phyloP scores from a whole-genome alignment of 352 stramenopile species.

The Globisporangium recalcitrans region DNA sequence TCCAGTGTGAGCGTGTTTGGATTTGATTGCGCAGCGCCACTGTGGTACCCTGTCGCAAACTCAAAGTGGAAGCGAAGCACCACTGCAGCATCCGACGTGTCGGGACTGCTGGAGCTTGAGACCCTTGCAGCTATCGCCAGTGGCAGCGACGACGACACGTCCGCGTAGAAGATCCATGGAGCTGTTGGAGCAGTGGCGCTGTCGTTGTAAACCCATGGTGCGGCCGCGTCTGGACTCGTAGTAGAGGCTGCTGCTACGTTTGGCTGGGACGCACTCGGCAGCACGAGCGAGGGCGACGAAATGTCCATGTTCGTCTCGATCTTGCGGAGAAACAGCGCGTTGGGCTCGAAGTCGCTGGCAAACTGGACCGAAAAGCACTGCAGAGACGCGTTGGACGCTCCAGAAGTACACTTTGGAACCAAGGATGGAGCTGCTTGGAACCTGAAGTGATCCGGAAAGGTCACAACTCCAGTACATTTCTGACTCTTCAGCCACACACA shows the following conservation, averaged over 20 bases:
- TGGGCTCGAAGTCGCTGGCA: neutral
- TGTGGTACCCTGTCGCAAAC: neutral
- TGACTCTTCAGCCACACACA: no score
- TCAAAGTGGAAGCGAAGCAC: constrained; percentile 11
- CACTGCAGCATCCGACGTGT: neutral
- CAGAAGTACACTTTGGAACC: neutral
- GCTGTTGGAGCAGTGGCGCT: neutral
- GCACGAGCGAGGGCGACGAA: constrained; percentile 1
- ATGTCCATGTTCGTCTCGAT: constrained; percentile 4
- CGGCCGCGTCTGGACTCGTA: neutral
- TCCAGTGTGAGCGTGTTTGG: neutral
- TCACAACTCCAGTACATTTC: no score
- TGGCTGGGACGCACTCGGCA: neutral
- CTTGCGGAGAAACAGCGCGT: constrained; percentile 7
- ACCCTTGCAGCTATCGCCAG: no score
- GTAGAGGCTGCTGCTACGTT: neutral
- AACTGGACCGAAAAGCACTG: constrained; percentile 5
- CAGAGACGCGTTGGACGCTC: neutral
- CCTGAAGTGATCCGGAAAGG: no score
- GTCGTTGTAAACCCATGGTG: constrained; percentile 6
- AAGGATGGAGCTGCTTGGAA: neutral
- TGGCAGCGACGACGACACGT: neutral
- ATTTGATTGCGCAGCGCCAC: neutral
- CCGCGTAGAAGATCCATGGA: constrained; percentile 5
- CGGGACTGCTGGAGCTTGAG: neutral